Percentiles rank a stretch among this genome's conserved stretches.
Evolutionary conservation across 2,329 filamentous ascomycete species (phyloP).

Genomic region (Verticillium isaacii): DNA sequence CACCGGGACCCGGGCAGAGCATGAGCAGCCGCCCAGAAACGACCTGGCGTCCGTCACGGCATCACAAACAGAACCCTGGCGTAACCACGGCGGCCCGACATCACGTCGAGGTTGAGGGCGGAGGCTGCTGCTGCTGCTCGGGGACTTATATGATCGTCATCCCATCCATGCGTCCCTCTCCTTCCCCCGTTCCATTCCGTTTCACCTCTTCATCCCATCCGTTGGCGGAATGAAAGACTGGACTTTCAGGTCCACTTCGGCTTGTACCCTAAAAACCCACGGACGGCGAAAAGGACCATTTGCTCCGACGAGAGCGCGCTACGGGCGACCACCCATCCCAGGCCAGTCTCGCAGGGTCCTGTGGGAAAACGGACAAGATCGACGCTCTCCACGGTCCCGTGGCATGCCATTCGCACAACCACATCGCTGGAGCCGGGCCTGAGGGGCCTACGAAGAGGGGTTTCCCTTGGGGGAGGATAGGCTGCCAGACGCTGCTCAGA

Average conservation of each 20-base stretch:
- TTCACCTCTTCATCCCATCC: neutral
- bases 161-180: neutral
- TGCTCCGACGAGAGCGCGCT: neutral
- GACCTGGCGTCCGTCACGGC: too few relatives aligned
- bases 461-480: neutral
- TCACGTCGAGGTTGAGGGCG: too few relatives aligned
- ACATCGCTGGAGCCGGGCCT: neutral
- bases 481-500: neutral
- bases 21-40: too few relatives aligned
- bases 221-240: neutral
- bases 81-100: too few relatives aligned
- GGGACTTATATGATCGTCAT: neutral
- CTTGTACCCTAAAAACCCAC: neutral
- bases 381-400: neutral
- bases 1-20: too few relatives aligned
- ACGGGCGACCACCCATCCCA: neutral
- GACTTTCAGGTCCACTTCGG: neutral
- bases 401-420: neutral
- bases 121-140: too few relatives aligned
- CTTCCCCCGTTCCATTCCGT: neutral
- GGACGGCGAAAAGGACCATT: neutral
- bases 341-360: neutral
- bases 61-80: too few relatives aligned
- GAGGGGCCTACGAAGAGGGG: neutral
- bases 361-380: neutral